A percentile compares a stretch with the other conserved stretches of the same genome.
These are phyloP conservation scores for Aspergillus nomiae DNA, from an alignment of 2,329 filamentous ascomycete genomes.

Conservation along the genomic window DNA sequence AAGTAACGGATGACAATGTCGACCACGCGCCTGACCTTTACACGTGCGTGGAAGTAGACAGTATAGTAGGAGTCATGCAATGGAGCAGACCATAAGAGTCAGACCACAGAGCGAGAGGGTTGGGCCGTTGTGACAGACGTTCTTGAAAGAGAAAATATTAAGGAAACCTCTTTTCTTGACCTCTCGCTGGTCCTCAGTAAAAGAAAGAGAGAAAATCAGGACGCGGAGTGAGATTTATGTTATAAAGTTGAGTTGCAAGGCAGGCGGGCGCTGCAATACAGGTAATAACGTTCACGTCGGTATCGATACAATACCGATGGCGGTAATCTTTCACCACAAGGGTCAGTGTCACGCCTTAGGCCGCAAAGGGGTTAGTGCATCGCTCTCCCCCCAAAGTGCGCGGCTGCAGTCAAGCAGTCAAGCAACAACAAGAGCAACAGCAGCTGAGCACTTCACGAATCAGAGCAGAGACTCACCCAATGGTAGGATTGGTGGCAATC, in stretches of 20 bases:
- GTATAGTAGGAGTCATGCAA: conserved; percentile 1
- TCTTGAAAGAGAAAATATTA: background rate
- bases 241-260: background rate
- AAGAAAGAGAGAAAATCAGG: background rate
- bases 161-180: background rate
- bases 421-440: conserved; percentile 6
- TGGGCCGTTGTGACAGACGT: background rate
- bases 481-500: background rate
- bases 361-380: conserved; percentile 8
- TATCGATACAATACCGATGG: conserved; percentile 9
- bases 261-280: conserved; percentile 10
- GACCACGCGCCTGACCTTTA: conserved; percentile 10
- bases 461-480: conserved; percentile 9
- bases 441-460: conserved; percentile 9
- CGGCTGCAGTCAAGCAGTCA: conserved; percentile 15
- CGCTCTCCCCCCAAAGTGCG: conserved; percentile 17
- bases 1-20: background rate
- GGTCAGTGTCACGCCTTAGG: conserved; percentile 16
- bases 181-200: background rate
- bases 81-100: background rate
- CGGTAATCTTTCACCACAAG: conserved; percentile 8
- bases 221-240: conserved; percentile 8
- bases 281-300: background rate
- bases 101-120: background rate
- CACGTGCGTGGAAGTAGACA: conserved; percentile 14